Conservation (phyloP, 164 flowering plant genomes). For the Amborella trichopoda region DNA sequence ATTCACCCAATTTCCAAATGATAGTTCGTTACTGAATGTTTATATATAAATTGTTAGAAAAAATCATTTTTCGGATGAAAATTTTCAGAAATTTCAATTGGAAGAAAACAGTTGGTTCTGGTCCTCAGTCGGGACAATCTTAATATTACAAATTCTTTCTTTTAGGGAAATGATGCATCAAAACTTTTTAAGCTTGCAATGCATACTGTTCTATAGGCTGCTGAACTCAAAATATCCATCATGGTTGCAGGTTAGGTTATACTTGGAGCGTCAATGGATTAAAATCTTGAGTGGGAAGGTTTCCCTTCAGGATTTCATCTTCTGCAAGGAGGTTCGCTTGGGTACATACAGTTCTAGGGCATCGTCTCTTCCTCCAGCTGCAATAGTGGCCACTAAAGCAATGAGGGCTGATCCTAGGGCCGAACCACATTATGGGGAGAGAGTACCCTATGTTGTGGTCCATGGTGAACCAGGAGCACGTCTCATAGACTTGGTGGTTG, state of each 20-base stretch:
- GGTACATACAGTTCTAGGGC: slow-evolving; percentile 68
- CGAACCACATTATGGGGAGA: slow-evolving; percentile 90
- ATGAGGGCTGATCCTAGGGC: slow-evolving; percentile 89
- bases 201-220: too few species aligned
- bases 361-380: slow-evolving; percentile 85
- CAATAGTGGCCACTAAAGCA: slow-evolving; percentile 85
- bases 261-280: slow-evolving; percentile 80
- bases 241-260: slow-evolving; percentile 70
- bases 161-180: too few species aligned
- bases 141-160: too few species aligned
- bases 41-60: too few species aligned
- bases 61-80: too few species aligned
- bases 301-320: slow-evolving; percentile 85
- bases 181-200: too few species aligned
- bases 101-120: too few species aligned
- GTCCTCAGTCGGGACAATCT: too few species aligned
- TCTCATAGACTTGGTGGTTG: slow-evolving; percentile 79
- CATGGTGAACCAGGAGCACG: slow-evolving; percentile 96
- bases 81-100: too few species aligned
- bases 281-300: slow-evolving; percentile 64
- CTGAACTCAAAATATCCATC: too few species aligned
- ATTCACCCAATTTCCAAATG: too few species aligned
- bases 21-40: too few species aligned
- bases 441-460: slow-evolving; percentile 79
- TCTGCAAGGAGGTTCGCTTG: slow-evolving; percentile 92